phyloP scores from a whole-genome alignment of 164 flowering plant species.

The Vitis vinifera region DNA sequence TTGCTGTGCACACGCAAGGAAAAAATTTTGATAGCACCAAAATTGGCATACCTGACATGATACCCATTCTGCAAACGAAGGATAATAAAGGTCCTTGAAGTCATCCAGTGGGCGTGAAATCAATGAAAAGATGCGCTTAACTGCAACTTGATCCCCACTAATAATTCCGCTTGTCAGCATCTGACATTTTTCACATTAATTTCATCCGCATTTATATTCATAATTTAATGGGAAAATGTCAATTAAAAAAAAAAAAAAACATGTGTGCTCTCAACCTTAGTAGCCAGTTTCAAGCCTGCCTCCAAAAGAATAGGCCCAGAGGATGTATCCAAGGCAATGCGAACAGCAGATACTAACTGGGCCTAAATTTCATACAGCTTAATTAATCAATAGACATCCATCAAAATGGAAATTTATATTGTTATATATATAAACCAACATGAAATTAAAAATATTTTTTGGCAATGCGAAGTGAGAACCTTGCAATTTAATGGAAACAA shows the following conservation, averaged over 20 bases:
- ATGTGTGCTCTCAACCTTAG: constrained; percentile 60
- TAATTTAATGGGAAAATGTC: not conserved
- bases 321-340: constrained; percentile 71
- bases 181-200: constrained; percentile 44
- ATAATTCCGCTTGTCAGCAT: constrained; percentile 86
- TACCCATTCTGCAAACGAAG: constrained; percentile 99
- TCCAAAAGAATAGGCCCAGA: constrained; percentile 89
- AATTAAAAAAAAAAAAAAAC: not conserved
- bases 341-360: constrained; percentile 92
- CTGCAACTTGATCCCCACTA: constrained; percentile 83
- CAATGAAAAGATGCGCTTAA: constrained; percentile 80
- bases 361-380: constrained; percentile 52
- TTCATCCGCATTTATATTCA: constrained; percentile 1
- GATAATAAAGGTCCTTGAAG: constrained; percentile 83
- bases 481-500: not conserved
- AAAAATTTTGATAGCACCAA: not conserved
- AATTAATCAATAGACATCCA: constrained; percentile 16
- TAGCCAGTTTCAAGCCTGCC: constrained; percentile 88
- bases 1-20: not conserved
- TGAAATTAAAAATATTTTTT: not conserved
- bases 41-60: constrained; percentile 72
- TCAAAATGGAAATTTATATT: not conserved
- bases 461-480: not conserved
- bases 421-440: not conserved
- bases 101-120: constrained; percentile 87